Base-by-base conservation (phyloP, 495 filamentous ascomycete genomes). In the Clohesyomyces aquaticus region DNA sequence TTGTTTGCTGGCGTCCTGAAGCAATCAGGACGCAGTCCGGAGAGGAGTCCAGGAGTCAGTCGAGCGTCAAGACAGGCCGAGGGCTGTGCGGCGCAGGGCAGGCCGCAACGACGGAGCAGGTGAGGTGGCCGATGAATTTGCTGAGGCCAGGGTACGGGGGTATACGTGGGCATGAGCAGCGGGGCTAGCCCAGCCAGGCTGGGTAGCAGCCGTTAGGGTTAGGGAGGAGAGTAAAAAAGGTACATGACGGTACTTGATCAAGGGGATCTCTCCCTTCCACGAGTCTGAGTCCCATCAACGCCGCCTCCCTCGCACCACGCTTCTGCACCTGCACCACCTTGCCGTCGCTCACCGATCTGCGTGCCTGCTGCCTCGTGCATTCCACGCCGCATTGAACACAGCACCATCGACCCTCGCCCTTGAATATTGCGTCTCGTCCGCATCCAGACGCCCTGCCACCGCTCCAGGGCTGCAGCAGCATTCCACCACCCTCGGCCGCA, bases 201-300 rank as follows among this genome's bases (percentile, higher is more conserved):
- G 8, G 32, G 32, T 23, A 8, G 16, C 18, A 18, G 43, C 43
- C 43, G 43, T 47, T 47, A n/a, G 16, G 43, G 19, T 6, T 14
- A n/a, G n/a, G n/a, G 35, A 42, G n/a, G 35, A 10, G 35, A 9
- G n/a, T 10, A 42, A 47, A 47, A 47, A 47, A 47, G 43, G 43
- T 47, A 47, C 43, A 8, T n/a, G 43, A 47, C 43, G 43, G 43
- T 47, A 47, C 43, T 23, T 47, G n/a, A n/a, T n/a, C 21, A 47
- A 47, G 43, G 43, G 21, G 43, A 47, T 38, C 32, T 38, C 32
- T 38, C 32, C 32, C 32, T 38, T 14, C 35, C 35, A 42, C 10
- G n/a, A n/a, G n/a, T n/a, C n/a, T n/a, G n/a, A n/a, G n/a, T n/a
- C n/a, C n/a, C n/a, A n/a, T n/a, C n/a, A n/a, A n/a, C n/a, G n/a